Base-by-base conservation (phyloP, 257 asterid species). In the Haberlea rhodopensis region DNA sequence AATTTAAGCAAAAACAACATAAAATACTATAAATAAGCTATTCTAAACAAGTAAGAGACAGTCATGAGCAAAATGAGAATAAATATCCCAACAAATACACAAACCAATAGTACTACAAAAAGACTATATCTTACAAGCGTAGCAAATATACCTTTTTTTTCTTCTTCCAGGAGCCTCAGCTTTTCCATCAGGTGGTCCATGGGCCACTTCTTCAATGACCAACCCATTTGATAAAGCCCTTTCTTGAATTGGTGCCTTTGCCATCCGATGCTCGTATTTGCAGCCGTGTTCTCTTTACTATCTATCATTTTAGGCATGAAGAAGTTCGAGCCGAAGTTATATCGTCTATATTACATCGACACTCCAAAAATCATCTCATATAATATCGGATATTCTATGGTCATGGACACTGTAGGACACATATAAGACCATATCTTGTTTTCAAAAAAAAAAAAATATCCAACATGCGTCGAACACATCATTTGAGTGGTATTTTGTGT, bases 151-250 rank as follows among this genome's bases (percentile, higher is more conserved):
- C 98, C 92, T 59, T 87, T 75, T 71, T 86, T n/a, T n/a, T n/a
- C n/a, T n/a, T n/a, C n/a, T n/a, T 21, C 95, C 96, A 0, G 74
- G 72, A 22, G 72, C 79, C 32, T 96, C 98, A 65, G 79, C 72
- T 80, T 82, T 89, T 67, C 95, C 96, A 68, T 70, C 84, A 6
- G 79, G 77, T 62, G 77, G 79, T 64, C 96, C 92, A 65, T 54
- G 69, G 49, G 79, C 74, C 53, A 91, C 71, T 60, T 85, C 94
- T 79, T 87, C 92, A 79, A 91, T 82, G 27, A 73, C 71, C 83
- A 89, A 73, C 45, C 96, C 98, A 74, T 79, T 89, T 34, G 90
- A 81, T 48, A 91, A 85, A 59, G 88, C 82, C 76, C 72, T 80
- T 65, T 26, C 68, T 22, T 68, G 55, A 68, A 53, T 59, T 57